Conservation (phyloP, 108 stramenopile genomes). For the Chaetoceros tenuissimus region DNA sequence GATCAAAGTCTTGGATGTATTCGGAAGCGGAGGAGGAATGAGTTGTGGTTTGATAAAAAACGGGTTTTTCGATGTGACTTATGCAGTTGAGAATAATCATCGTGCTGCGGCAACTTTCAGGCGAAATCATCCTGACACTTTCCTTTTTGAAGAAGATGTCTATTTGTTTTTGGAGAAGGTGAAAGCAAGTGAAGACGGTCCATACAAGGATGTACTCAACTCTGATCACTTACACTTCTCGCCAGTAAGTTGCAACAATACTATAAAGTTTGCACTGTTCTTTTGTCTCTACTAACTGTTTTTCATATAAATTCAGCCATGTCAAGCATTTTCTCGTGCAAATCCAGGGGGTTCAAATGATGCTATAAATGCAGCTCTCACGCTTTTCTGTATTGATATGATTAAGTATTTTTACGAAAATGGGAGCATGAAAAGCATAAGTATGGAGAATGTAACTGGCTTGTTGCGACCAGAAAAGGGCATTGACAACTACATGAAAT, state of each 20-base stretch:
- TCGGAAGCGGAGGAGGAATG: constrained; percentile 38
- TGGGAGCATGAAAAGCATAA: constrained; percentile 25
- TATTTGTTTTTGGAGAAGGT: constrained; percentile 12
- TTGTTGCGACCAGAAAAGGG: constrained; percentile 2
- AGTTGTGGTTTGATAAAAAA: constrained; percentile 22
- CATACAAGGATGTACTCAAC: constrained; percentile 9
- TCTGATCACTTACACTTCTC: constrained; percentile 33
- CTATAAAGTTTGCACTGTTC: no score
- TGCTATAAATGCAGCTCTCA: no score
- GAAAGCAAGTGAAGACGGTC: constrained; percentile 13
- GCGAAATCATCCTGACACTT: constrained; percentile 12
- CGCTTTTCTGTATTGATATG: no score
- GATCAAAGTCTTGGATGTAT: constrained; percentile 38
- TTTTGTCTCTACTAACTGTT: no score
- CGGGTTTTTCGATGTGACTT: constrained; percentile 26
- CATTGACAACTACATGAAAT: no score
- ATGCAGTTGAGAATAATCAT: constrained; percentile 27
- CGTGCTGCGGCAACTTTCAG: constrained; percentile 15
- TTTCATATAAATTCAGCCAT: no score
- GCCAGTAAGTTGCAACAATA: no score
- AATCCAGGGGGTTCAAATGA: constrained; percentile 45
- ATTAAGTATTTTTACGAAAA: no score
- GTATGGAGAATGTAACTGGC: constrained; percentile 51
- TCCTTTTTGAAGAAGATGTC: constrained; percentile 25
- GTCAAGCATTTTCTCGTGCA: constrained; percentile 51